phyloP scores from a whole-genome alignment of 2,329 filamentous ascomycete genomes.

The Endoconidiophora laricicola region DNA sequence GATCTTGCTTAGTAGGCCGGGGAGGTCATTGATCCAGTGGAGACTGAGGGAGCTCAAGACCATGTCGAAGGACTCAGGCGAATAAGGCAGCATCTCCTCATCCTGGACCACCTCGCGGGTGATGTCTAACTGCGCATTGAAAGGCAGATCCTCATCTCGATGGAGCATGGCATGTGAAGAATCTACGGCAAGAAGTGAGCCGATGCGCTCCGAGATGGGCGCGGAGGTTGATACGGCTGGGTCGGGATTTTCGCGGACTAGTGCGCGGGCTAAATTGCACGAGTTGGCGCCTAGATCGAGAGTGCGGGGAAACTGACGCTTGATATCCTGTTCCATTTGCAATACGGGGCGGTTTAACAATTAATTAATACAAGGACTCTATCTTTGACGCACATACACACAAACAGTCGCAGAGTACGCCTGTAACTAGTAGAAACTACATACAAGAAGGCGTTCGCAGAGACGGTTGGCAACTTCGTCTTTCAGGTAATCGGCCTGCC shows the following conservation, averaged over 20 bases:
- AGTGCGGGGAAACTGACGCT: slow-evolving; percentile 65
- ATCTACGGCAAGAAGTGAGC: slow-evolving; percentile 63
- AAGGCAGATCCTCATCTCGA: slow-evolving; percentile 58
- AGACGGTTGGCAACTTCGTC: slow-evolving; percentile 78
- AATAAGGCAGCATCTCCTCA: slow-evolving; percentile 65
- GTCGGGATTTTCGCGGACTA: slow-evolving; percentile 55
- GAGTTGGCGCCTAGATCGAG: slow-evolving; percentile 92
- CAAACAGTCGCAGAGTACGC: neutral
- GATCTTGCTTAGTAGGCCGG: slow-evolving; percentile 66
- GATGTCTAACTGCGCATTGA: slow-evolving; percentile 58
- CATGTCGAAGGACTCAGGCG: slow-evolving; percentile 65
- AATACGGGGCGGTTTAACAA: neutral
- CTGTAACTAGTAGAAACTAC: slow-evolving; percentile 7
- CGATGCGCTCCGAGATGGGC: slow-evolving; percentile 55
- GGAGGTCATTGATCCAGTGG: slow-evolving; percentile 97
- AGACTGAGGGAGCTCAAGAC: slow-evolving; percentile 78
- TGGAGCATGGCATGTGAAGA: slow-evolving; percentile 63
- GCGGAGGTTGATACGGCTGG: slow-evolving; percentile 38
- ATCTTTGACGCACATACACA: neutral
- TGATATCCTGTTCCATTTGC: slow-evolving; percentile 54
- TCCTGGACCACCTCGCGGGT: slow-evolving; percentile 58
- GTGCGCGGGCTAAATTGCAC: slow-evolving; percentile 76
- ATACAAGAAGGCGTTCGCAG: slow-evolving; percentile 67
- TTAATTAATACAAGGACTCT: neutral
- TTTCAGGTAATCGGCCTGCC: slow-evolving; percentile 79